Percentiles rank a stretch among this genome's conserved stretches.
Conservation (phyloP, 441 rosid genomes). For the Brassica hybrid region DNA sequence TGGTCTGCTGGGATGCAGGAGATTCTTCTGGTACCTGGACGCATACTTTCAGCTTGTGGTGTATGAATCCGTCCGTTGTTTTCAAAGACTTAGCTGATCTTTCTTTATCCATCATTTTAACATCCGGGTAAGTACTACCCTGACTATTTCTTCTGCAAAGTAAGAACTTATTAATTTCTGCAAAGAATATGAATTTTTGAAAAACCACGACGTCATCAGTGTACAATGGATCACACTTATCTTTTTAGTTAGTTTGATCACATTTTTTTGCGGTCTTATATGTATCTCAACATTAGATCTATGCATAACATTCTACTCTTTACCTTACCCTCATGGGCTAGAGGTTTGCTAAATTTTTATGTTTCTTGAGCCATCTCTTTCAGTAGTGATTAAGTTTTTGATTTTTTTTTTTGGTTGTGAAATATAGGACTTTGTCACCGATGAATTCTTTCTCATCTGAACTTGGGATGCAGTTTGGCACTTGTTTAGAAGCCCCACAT, state of each 20-base stretch:
- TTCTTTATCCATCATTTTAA: conserved; percentile 88
- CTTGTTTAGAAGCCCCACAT: conserved; percentile 97
- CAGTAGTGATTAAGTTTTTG: conserved; percentile 21
- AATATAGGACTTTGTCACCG: conserved; percentile 87
- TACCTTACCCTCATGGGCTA: conserved; percentile 19
- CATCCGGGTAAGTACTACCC: conserved; percentile 84
- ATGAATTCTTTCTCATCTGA: conserved; percentile 94
- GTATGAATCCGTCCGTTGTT: conserved; percentile 96
- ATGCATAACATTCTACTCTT: conserved; percentile 11
- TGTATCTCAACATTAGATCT: conserved; percentile 6
- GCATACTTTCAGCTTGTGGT: conserved; percentile 87
- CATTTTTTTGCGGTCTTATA: not conserved
- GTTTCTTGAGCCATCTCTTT: conserved; percentile 35
- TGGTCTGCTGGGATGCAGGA: conserved; percentile 53
- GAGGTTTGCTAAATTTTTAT: conserved; percentile 18
- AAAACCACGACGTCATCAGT: conserved; percentile 6
- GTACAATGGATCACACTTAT: not conserved
- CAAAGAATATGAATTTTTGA: not conserved
- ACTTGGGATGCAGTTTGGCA: conserved; percentile 94
- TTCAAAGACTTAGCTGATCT: conserved; percentile 87
- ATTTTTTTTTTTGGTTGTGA: conserved; percentile 32
- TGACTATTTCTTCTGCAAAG: conserved; percentile 24
- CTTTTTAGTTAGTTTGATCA: not conserved
- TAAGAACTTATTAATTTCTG: conserved; percentile 17
- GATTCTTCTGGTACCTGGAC: conserved; percentile 63